Evolutionary conservation across 225 moss, liverwort and hornwort genomes (phyloP), one percentile per base, ranked within the genome.

Genomic region (Physcomitrium patens): DNA sequence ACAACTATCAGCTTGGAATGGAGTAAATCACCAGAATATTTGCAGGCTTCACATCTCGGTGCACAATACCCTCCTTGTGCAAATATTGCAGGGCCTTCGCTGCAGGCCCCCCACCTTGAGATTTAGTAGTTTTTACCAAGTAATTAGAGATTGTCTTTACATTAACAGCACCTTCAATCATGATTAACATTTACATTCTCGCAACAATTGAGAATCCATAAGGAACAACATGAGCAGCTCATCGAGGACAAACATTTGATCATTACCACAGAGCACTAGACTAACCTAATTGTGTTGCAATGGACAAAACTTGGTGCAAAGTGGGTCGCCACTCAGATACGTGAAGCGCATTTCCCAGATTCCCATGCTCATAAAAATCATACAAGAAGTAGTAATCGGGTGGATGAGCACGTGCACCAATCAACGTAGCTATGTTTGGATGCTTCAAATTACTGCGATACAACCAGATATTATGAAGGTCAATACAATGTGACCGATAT

Each of bases 41-140:
- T 9, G 90, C 78, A 70, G 90, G 90, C 71, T 90, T 90, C 71
- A 90, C 88, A 79, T 90, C 90, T 74, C 90, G 85, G 79, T 90
- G 90, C 68, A 88, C 90, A 22, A 88, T 63, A 17, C 90, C 88
- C 49, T 86, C 65, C 58, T 73, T 81, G 75, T 90, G 90, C 83
- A 90, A 63, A 58, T 88, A 90, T 42, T 81, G 85, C 77, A 90
- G 49, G 48, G 88, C 88, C 65, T 51, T 76, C 63, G 88, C 90
- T 90, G 83, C 81, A 76, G 76, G 68, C 58, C 71, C 61, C 61
- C 69, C 60, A 70, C 57, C 46, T 42, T 37, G 12, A 72, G 52
- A 69, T 24, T 64, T 68, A 16, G 5, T 60, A 41, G 18, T 7
- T 55, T 24, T 50, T 68, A 58, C 52, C 60, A 18, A 51, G 57